These are phyloP conservation scores for Eleusine indica DNA, from an alignment of 176 grass and related monocot species.

Conservation along the genomic window DNA sequence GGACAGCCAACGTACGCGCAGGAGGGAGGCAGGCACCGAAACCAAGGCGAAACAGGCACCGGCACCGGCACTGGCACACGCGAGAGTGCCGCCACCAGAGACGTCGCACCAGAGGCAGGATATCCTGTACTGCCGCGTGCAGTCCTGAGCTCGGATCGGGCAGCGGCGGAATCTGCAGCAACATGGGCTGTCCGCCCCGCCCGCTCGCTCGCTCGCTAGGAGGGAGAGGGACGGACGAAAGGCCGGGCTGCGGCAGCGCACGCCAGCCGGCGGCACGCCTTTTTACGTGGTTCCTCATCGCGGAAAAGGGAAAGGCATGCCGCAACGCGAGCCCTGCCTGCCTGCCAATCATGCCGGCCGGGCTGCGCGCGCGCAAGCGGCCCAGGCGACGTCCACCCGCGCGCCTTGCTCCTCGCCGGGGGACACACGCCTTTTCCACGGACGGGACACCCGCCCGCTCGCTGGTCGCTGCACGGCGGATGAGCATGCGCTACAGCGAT, in stretches of 20 bases:
- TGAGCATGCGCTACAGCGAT: not conserved
- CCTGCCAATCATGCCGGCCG: conserved; percentile 14
- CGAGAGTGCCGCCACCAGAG: not conserved
- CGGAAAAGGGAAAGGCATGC: conserved; percentile 18
- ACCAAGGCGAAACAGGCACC: conserved; percentile 8
- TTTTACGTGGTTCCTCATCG: conserved; percentile 36
- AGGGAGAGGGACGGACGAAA: not conserved
- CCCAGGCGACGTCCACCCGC: not conserved
- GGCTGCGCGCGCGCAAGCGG: not conserved
- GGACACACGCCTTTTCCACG: conserved; percentile 39
- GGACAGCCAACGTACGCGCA: not conserved
- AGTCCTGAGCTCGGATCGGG: conserved; percentile 20
- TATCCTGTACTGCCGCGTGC: not conserved
- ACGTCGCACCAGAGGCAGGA: conserved; percentile 10
- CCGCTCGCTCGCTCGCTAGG: not conserved
- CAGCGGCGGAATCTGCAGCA: conserved; percentile 40
- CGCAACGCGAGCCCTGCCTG: not conserved
- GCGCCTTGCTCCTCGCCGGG: conserved; percentile 38
- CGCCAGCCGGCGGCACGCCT: conserved; percentile 29
- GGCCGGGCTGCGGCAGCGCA: not conserved
- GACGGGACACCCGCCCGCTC: conserved; percentile 18
- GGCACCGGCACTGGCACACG: conserved; percentile 2
- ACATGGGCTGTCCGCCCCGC: conserved; percentile 42
- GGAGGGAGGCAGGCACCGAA: not conserved
- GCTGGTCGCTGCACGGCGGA: not conserved